These are phyloP conservation scores for Betula pendula DNA, from an alignment of 306 rosid genomes.

Conservation along the genomic window DNA sequence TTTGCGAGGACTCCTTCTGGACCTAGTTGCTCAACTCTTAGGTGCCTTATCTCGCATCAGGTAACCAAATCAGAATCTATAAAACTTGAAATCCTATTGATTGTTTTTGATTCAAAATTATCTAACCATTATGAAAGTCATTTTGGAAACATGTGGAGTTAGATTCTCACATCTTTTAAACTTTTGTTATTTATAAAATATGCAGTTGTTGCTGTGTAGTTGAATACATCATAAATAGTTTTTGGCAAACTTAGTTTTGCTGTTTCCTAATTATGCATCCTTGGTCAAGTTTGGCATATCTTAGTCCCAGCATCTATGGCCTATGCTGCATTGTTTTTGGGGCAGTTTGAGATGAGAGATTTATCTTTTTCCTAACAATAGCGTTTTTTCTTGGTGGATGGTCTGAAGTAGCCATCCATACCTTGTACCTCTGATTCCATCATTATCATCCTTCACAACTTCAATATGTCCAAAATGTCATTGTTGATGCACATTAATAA, in stretches of 20 bases:
- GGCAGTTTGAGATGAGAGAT: neutral
- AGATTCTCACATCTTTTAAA: slow-evolving; percentile 12
- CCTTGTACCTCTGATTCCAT: neutral
- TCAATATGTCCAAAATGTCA: neutral
- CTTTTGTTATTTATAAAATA: neutral
- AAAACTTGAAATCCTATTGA: slow-evolving; percentile 7
- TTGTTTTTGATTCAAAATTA: neutral
- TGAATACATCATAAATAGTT: slow-evolving; percentile 7
- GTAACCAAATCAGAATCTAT: slow-evolving; percentile 42
- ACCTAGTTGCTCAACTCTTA: slow-evolving; percentile 95
- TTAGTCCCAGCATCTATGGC: neutral
- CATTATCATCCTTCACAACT: neutral
- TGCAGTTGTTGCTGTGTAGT: slow-evolving; percentile 13
- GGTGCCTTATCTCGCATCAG: slow-evolving; percentile 99
- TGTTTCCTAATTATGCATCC: slow-evolving; percentile 12
- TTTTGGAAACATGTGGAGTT: slow-evolving; percentile 20
- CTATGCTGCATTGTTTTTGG: neutral
- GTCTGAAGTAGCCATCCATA: neutral
- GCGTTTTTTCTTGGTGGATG: neutral
- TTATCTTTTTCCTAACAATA: neutral
- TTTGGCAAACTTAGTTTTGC: slow-evolving; percentile 1
- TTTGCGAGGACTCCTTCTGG: slow-evolving; percentile 95
- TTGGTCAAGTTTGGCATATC: neutral
- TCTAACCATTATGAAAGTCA: slow-evolving; percentile 5
- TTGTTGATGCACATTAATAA: neutral